Conservation (phyloP, 192 early-diverging fungal genomes). For the Diversispora eburnea region DNA sequence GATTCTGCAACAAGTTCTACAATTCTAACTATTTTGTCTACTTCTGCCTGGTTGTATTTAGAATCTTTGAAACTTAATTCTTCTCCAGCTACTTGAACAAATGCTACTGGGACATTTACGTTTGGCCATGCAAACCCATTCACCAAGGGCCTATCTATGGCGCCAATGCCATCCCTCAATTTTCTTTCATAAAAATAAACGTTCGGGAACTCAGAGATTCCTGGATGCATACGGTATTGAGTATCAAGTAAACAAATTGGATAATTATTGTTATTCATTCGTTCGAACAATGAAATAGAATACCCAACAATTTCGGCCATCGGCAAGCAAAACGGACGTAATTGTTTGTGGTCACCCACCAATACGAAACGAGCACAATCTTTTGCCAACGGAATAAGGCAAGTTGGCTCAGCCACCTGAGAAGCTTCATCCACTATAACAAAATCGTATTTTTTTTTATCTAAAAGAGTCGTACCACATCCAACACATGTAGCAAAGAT, state of each 20-base stretch:
- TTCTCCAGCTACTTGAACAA: background rate
- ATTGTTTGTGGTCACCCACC: conserved; percentile 1
- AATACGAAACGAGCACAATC: background rate
- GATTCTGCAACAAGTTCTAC: background rate
- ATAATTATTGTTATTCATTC: background rate
- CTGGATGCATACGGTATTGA: background rate
- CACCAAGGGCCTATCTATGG: background rate
- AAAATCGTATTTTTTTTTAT: background rate
- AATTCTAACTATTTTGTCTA: background rate
- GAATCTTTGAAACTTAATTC: background rate
- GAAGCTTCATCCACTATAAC: conserved; percentile 3
- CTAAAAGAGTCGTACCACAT: background rate
- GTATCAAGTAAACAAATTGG: background rate
- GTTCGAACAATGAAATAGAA: background rate
- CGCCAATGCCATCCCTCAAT: background rate
- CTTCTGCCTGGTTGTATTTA: background rate
- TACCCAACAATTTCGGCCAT: background rate
- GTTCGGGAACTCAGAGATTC: background rate
- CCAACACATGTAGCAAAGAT: background rate
- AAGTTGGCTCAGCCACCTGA: background rate
- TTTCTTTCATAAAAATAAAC: background rate
- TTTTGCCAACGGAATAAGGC: background rate
- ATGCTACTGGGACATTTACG: background rate
- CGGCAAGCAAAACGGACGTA: background rate
- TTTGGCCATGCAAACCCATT: background rate